Evolutionary conservation across 129 eudicot genomes (phyloP).

Genomic region (Lactuca saligna): DNA sequence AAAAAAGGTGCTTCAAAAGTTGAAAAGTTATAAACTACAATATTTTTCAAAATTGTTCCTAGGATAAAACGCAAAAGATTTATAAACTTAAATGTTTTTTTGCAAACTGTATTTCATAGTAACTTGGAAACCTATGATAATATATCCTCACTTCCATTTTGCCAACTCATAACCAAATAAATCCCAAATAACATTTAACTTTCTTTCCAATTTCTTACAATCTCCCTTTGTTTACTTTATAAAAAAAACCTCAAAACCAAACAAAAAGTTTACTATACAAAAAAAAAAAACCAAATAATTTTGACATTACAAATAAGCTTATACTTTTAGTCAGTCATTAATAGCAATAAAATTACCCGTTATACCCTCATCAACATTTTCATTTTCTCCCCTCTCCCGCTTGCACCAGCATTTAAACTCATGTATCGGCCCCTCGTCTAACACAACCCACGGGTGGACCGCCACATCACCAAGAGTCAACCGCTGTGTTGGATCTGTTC

Average conservation of each 20-base stretch:
- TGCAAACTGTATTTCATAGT: no score
- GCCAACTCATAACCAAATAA: background rate
- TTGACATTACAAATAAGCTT: slow-evolving; percentile 11
- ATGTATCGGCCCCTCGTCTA: slow-evolving; percentile 67
- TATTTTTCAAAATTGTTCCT: no score
- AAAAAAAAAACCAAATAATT: slow-evolving; percentile 7
- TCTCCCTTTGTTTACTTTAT: slow-evolving; percentile 17
- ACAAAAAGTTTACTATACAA: slow-evolving; percentile 40
- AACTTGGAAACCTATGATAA: no score
- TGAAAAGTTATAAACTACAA: no score
- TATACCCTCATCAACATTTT: slow-evolving; percentile 36
- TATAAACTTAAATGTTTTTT: no score
- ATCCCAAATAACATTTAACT: slow-evolving; percentile 13
- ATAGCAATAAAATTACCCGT: slow-evolving; percentile 25
- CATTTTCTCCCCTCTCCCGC: slow-evolving; percentile 33
- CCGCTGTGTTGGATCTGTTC: slow-evolving; percentile 62
- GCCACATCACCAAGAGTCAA: slow-evolving; percentile 63
- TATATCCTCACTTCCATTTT: background rate
- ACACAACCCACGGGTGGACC: slow-evolving; percentile 71
- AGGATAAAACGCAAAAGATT: no score
- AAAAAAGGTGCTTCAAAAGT: no score
- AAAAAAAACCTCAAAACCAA: slow-evolving; percentile 12
- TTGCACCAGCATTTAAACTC: slow-evolving; percentile 76
- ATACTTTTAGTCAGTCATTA: slow-evolving; percentile 29
- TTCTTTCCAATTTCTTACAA: slow-evolving; percentile 15